Evolutionary conservation across 2,329 filamentous ascomycete genomes (phyloP).

Genomic region (Colletotrichum lupini): DNA sequence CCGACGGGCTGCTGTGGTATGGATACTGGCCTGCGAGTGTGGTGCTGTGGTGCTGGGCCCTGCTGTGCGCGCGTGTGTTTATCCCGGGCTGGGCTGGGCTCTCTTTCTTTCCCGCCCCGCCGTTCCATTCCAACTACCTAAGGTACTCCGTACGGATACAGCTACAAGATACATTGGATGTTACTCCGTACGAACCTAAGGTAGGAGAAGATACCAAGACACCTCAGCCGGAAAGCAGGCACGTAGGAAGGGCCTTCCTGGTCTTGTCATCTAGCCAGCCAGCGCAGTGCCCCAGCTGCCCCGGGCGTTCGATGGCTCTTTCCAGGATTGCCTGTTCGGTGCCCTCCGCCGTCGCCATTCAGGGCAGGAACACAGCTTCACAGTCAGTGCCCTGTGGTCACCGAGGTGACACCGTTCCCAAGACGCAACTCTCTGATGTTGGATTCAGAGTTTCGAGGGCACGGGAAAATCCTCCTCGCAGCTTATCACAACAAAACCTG

Average conservation of each 20-base stretch:
- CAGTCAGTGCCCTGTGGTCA: conserved; percentile 29
- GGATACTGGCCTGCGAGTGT: not conserved
- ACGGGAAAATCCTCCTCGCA: conserved; percentile 1
- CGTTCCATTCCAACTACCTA: not conserved
- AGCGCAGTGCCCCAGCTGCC: conserved; percentile 1
- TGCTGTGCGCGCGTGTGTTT: not conserved
- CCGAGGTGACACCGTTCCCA: conserved; percentile 30
- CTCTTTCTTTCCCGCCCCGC: not conserved
- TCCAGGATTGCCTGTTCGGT: conserved; percentile 4
- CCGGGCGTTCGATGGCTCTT: conserved; percentile 22
- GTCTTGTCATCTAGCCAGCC: not conserved
- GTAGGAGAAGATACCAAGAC: not conserved
- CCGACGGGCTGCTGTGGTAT: not conserved
- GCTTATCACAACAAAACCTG: conserved; percentile 8
- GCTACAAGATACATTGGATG: too few species aligned
- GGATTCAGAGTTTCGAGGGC: conserved; percentile 15
- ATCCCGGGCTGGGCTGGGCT: too few species aligned
- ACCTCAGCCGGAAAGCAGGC: not conserved
- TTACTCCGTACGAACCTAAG: not conserved
- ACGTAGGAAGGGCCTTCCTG: not conserved
- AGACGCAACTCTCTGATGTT: conserved; percentile 31
- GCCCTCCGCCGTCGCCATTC: conserved; percentile 16
- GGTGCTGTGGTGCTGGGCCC: too few species aligned
- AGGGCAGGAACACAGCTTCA: conserved; percentile 7
- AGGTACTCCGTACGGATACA: too few species aligned